Conservation (phyloP, 148 eudicot species). For the Cornus controversa region DNA sequence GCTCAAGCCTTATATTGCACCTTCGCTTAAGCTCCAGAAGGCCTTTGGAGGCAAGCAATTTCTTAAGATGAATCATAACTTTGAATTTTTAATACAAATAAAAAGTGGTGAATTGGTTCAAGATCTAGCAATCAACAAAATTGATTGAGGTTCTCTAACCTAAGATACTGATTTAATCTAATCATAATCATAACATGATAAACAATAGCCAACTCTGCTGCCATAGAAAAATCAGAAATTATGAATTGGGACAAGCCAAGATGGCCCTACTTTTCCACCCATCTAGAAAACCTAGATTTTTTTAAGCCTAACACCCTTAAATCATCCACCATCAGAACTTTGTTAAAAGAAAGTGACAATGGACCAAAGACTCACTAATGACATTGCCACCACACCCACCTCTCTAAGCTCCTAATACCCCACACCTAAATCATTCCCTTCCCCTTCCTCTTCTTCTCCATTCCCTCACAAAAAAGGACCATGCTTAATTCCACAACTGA, state of each 20-base stretch:
- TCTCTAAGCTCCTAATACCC: background rate
- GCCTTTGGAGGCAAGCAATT: too few species aligned
- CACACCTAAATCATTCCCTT: constrained; percentile 22
- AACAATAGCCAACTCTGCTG: too few species aligned
- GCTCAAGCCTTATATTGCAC: too few species aligned
- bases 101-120: too few species aligned
- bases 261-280: constrained; percentile 10
- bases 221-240: too few species aligned
- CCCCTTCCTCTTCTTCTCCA: constrained; percentile 10
- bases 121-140: too few species aligned
- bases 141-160: too few species aligned
- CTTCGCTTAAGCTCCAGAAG: too few species aligned
- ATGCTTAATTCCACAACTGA: constrained; percentile 50
- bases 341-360: constrained; percentile 10
- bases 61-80: too few species aligned
- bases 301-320: background rate
- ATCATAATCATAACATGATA: too few species aligned
- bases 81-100: too few species aligned
- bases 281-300: constrained; percentile 45
- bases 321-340: constrained; percentile 4
- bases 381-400: constrained; percentile 19
- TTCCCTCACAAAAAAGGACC: constrained; percentile 1
- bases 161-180: too few species aligned
- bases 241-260: background rate
- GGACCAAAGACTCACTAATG: constrained; percentile 10